These are phyloP conservation scores for Plasmodium falciparum DNA, from an alignment of 169 alveolate genomes.

Conservation along the genomic window DNA sequence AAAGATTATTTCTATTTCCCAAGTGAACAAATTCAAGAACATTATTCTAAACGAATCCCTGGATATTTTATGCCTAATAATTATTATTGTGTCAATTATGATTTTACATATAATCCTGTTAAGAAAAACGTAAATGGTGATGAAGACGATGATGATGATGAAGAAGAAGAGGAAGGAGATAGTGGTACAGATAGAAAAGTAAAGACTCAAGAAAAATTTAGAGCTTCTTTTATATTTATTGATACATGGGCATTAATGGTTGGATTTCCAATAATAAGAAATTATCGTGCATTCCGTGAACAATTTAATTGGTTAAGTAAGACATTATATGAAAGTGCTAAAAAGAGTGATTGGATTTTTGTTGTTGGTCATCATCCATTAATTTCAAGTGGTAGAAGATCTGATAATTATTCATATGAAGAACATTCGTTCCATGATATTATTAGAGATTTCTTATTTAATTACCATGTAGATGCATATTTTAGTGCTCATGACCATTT, in stretches of 20 bases:
- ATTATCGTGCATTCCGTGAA: slow-evolving; percentile 64
- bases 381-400: slow-evolving; percentile 74
- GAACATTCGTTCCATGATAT: slow-evolving; percentile 64
- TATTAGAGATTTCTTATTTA: slow-evolving; percentile 49
- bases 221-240: slow-evolving; percentile 67
- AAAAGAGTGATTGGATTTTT: slow-evolving; percentile 74
- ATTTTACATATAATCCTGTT: slow-evolving; percentile 31
- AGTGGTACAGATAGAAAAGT: slow-evolving; percentile 7
- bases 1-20: slow-evolving; percentile 71
- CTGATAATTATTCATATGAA: slow-evolving; percentile 69
- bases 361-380: slow-evolving; percentile 76
- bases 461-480: slow-evolving; percentile 71
- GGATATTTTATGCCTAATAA: slow-evolving; percentile 76
- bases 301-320: slow-evolving; percentile 72
- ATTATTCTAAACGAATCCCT: slow-evolving; percentile 64
- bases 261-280: slow-evolving; percentile 73
- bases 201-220: slow-evolving; percentile 37
- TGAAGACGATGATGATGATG: no score
- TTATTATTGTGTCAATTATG: slow-evolving; percentile 58
- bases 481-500: slow-evolving; percentile 75
- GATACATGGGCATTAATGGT: slow-evolving; percentile 76
- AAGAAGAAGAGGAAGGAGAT: no score
- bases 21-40: slow-evolving; percentile 77
- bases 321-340: slow-evolving; percentile 67
- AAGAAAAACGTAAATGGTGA: not conserved